phyloP scores from a whole-genome alignment of 2,329 filamentous ascomycete species.

The Calycina herbarum region DNA sequence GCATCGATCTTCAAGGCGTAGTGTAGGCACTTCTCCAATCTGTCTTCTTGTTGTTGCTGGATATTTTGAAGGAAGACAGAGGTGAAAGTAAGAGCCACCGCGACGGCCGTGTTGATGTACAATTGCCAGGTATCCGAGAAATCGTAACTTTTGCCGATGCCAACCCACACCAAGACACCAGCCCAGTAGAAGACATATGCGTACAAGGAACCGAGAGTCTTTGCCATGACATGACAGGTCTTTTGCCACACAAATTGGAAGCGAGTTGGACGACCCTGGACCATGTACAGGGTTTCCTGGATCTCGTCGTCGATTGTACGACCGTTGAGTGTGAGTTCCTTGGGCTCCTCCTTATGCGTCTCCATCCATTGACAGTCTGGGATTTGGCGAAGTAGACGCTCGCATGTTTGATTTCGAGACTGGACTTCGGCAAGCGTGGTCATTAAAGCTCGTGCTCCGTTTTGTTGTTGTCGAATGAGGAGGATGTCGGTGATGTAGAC shows the following conservation, averaged over 20 bases:
- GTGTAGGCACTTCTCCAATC: conserved; percentile 37
- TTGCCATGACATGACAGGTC: conserved; percentile 23
- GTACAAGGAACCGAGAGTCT: conserved; percentile 36
- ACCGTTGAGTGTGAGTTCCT: conserved; percentile 35
- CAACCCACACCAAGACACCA: conserved; percentile 40
- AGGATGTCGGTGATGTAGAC: conserved; percentile 42
- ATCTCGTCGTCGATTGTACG: conserved; percentile 29
- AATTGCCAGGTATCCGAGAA: conserved; percentile 43
- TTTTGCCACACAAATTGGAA: conserved; percentile 12
- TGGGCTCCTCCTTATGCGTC: conserved; percentile 27
- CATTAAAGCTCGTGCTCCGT: conserved; percentile 35
- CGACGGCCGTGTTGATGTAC: conserved; percentile 47
- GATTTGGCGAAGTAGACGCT: conserved; percentile 37
- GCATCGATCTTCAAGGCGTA: conserved; percentile 40
- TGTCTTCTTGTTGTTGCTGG: conserved; percentile 40
- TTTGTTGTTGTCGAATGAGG: conserved; percentile 43
- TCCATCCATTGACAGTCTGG: conserved; percentile 28
- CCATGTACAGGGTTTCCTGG: conserved; percentile 22
- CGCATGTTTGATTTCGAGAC: conserved; percentile 38
- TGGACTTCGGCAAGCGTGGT: conserved; percentile 37
- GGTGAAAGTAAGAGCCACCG: conserved; percentile 44
- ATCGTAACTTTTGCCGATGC: conserved; percentile 34
- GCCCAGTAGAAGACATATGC: conserved; percentile 40
- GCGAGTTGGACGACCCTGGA: conserved; percentile 14
- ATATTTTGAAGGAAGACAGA: conserved; percentile 43